phyloP scores from a whole-genome alignment of 177 flowering plant species.

The Vitis hybrid region DNA sequence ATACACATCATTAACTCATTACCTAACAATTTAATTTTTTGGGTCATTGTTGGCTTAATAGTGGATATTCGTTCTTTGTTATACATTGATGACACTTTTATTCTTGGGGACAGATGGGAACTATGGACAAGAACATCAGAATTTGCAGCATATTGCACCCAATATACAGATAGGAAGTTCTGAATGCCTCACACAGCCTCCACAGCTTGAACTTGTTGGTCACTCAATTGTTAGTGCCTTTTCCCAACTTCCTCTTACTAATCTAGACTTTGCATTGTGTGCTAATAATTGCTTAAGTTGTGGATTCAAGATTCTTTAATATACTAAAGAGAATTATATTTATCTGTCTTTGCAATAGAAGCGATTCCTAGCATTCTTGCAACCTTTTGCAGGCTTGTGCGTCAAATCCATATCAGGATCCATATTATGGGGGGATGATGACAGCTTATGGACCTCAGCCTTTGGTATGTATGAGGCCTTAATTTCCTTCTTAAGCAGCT shows the following conservation, averaged over 20 bases:
- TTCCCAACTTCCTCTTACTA: background rate
- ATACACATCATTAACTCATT: too few relatives aligned
- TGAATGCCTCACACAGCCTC: conserved; percentile 44
- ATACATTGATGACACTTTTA: conserved; percentile 5
- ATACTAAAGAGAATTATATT: background rate
- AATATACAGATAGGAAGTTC: conserved; percentile 32
- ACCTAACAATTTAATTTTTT: too few relatives aligned
- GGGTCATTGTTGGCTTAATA: too few relatives aligned
- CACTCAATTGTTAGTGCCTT: conserved; percentile 65
- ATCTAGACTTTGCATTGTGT: background rate
- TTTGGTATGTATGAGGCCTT: conserved; percentile 42
- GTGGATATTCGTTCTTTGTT: background rate
- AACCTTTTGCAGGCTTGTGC: conserved; percentile 65
- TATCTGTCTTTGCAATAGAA: background rate
- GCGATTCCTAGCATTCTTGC: conserved; percentile 11
- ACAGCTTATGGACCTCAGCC: conserved; percentile 74
- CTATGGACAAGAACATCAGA: conserved; percentile 34
- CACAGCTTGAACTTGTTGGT: conserved; percentile 79
- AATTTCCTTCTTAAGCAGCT: background rate
- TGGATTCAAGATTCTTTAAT: background rate
- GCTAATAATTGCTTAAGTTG: background rate
- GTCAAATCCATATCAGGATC: conserved; percentile 68
- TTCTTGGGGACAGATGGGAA: conserved; percentile 38
- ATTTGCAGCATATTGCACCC: conserved; percentile 37
- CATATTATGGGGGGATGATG: conserved; percentile 74